A percentile compares a stretch with the other conserved stretches of the same genome.
phyloP scores from a whole-genome alignment of 2,329 filamentous ascomycete species.

The Aspergillus tanneri region DNA sequence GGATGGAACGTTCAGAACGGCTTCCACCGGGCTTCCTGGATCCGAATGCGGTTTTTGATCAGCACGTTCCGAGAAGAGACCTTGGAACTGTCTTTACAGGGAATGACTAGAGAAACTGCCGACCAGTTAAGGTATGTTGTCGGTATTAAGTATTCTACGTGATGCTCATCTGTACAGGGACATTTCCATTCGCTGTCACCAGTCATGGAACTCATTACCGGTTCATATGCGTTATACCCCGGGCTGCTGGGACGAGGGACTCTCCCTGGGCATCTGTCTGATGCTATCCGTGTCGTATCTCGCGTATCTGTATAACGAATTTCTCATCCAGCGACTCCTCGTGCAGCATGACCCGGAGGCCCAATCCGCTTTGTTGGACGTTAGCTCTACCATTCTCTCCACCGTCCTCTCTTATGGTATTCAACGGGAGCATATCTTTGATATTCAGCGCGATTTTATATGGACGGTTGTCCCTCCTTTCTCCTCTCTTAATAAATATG shows the following conservation, averaged over 20 bases:
- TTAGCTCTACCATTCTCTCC: slow-evolving; percentile 26
- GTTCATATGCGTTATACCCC: slow-evolving; percentile 22
- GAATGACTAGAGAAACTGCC: slow-evolving; percentile 15
- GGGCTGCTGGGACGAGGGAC: slow-evolving; percentile 17
- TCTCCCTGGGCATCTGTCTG: slow-evolving; percentile 28
- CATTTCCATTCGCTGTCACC: slow-evolving; percentile 23
- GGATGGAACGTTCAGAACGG: slow-evolving; percentile 21
- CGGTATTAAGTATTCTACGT: background rate
- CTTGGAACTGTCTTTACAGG: slow-evolving; percentile 25
- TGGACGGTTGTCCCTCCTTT: slow-evolving; percentile 17
- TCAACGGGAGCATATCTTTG: slow-evolving; percentile 23
- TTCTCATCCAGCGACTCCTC: slow-evolving; percentile 28
- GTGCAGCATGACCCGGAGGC: slow-evolving; percentile 25
- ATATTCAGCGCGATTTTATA: slow-evolving; percentile 25
- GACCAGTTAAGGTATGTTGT: slow-evolving; percentile 20
- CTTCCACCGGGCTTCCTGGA: slow-evolving; percentile 25
- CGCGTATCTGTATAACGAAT: slow-evolving; percentile 29
- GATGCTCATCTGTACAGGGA: slow-evolving; percentile 11
- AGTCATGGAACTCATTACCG: slow-evolving; percentile 24
- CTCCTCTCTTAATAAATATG: background rate
- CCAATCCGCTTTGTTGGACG: slow-evolving; percentile 18
- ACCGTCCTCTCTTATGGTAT: slow-evolving; percentile 23
- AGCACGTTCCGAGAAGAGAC: slow-evolving; percentile 29
- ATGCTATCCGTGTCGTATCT: slow-evolving; percentile 33
- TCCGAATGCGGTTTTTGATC: slow-evolving; percentile 26